Percentiles rank a stretch among this genome's conserved stretches.
phyloP scores from a whole-genome alignment of 164 flowering plant species.

The Euptelea pleiosperma region DNA sequence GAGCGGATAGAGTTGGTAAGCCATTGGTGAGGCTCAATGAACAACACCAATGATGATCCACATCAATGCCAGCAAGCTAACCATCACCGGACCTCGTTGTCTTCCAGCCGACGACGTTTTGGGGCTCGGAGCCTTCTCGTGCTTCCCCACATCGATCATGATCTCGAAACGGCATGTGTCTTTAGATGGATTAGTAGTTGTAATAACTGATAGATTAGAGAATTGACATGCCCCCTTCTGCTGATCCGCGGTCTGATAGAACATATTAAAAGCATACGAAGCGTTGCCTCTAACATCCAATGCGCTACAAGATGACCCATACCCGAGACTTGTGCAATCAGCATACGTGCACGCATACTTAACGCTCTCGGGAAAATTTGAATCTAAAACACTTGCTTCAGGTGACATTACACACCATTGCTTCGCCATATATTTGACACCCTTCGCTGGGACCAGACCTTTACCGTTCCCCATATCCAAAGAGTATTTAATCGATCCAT shows the following conservation, averaged over 20 bases:
- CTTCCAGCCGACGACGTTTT: neutral
- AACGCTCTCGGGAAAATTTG: conserved; percentile 38
- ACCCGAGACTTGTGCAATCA: conserved; percentile 79
- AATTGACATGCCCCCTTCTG: conserved; percentile 56
- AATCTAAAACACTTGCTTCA: conserved; percentile 41
- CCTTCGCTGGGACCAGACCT: conserved; percentile 54
- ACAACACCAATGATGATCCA: conserved; percentile 4
- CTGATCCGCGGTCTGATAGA: conserved; percentile 71
- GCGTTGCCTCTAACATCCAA: conserved; percentile 61
- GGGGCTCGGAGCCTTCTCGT: conserved; percentile 18
- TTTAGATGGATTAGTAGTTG: conserved; percentile 56
- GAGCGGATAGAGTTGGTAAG: too few species aligned
- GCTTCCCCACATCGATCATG: conserved; percentile 58
- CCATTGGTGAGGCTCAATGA: too few species aligned
- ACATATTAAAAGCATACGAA: conserved; percentile 84
- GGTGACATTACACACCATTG: conserved; percentile 89
- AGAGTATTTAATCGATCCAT: conserved; percentile 66
- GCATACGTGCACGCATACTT: conserved; percentile 65
- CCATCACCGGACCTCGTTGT: neutral
- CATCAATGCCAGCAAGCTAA: neutral
- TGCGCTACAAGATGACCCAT: conserved; percentile 64
- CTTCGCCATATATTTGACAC: conserved; percentile 54
- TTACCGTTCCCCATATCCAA: conserved; percentile 41
- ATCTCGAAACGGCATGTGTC: conserved; percentile 51
- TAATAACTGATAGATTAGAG: conserved; percentile 34